Evolutionary conservation across 169 alveolate genomes (phyloP), one percentile per base, ranked within the genome.

Genomic region (Plasmodium inui): DNA sequence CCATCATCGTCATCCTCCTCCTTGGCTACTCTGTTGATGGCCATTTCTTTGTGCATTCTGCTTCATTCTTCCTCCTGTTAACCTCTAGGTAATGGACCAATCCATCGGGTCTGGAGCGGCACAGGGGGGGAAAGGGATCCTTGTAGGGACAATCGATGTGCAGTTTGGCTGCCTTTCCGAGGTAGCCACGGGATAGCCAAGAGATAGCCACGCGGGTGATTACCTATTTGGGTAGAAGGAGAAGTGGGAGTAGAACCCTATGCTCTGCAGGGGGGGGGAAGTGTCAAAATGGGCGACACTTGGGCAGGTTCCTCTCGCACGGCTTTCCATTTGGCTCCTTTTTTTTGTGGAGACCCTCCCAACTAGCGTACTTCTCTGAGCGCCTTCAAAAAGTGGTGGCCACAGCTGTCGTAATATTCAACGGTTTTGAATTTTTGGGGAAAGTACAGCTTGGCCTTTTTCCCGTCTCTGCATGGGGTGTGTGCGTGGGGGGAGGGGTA

Each of bases 161-260:
- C 22, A 50, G 19, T 50, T 50, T 50, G 61, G 61, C 6, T 0
- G 12, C 22, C 0, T 50, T 50, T 50, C 14, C 61, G 19, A 7
- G 61, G 61, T 50, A 50, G 8, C 26, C 22, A n/a, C n/a, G n/a
- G n/a, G n/a, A n/a, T n/a, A n/a, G n/a, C n/a, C n/a, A n/a, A n/a
- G 19, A 7, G 61, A 22, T 50, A 50, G 8, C 26, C 22, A n/a
- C 14, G 61, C 1, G 71, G 17, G 14, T 30, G 57, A 12, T 71
- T 72, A 85, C 93, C 93, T 73, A 55, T 73, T 85, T 57, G 78
- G 39, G 55, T 85, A 85, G 61, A 85, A 85, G 8, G 61, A 73
- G 85, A 85, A 85, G 79, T 32, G 82, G 28, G 84, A 72, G 80
- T 85, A 85, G 44, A 85, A 85, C 7, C 93, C 93, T 85, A 85